A percentile compares a stretch with the other conserved stretches of the same genome.
Evolutionary conservation across 2,329 filamentous ascomycete species (phyloP).

Genomic region (Paraphoma chrysanthemicola): DNA sequence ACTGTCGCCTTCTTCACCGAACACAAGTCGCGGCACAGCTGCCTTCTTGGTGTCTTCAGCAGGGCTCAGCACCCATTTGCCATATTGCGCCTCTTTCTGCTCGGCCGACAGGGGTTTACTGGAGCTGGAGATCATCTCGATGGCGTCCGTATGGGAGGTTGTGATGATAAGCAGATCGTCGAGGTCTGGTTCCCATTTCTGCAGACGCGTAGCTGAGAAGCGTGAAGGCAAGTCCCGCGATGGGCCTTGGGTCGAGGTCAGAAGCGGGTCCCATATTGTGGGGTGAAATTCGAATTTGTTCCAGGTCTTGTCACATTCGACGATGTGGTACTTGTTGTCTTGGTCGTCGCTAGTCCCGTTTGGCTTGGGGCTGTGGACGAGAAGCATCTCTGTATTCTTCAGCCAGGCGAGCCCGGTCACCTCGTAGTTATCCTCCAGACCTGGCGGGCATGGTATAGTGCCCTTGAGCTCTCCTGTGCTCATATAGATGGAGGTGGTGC

Average conservation of each 20-base stretch:
- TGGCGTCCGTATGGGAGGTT: slow-evolving; percentile 79
- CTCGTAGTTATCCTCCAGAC: slow-evolving; percentile 68
- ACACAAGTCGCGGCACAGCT: slow-evolving; percentile 58
- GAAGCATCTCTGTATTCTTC: slow-evolving; percentile 83
- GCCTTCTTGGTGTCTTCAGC: slow-evolving; percentile 78
- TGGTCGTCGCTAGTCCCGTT: slow-evolving; percentile 52
- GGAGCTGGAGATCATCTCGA: slow-evolving; percentile 79
- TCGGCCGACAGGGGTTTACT: slow-evolving; percentile 70
- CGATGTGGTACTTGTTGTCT: slow-evolving; percentile 73
- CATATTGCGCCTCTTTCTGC: slow-evolving; percentile 66
- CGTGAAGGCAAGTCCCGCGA: slow-evolving; percentile 70
- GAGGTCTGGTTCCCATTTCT: slow-evolving; percentile 80
- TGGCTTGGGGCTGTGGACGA: slow-evolving; percentile 65
- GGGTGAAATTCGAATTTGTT: slow-evolving; percentile 74
- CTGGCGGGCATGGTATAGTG: slow-evolving; percentile 78
- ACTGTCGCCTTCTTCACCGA: slow-evolving; percentile 67
- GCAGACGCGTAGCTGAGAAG: slow-evolving; percentile 78
- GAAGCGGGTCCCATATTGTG: slow-evolving; percentile 62
- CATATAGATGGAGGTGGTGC: slow-evolving; percentile 82
- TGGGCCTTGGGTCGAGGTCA: slow-evolving; percentile 54
- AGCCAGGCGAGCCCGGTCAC: slow-evolving; percentile 88
- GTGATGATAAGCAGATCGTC: slow-evolving; percentile 83
- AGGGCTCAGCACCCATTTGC: slow-evolving; percentile 77
- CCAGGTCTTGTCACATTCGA: slow-evolving; percentile 69
- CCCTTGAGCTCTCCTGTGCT: slow-evolving; percentile 79